Percentiles rank a stretch among this genome's conserved stretches.
These are phyloP conservation scores for Globisporangium rhizosaccharum DNA, from an alignment of 352 stramenopile species.

Conservation along the genomic window DNA sequence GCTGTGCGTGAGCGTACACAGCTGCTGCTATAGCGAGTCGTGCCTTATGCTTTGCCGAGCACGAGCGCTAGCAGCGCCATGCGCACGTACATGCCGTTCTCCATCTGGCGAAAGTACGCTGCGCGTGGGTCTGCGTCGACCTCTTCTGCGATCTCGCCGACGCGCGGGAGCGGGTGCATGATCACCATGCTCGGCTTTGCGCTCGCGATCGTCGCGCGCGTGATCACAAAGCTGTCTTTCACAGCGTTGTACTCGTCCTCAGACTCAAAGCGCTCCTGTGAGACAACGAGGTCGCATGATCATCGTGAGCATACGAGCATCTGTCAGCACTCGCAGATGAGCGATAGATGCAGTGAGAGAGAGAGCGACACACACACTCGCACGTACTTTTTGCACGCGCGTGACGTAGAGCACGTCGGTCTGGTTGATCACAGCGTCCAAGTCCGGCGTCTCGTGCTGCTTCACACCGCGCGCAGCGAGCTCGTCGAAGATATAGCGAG, in stretches of 20 bases:
- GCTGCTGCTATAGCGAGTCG: too few species aligned
- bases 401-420: conserved; percentile 99
- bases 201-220: conserved; percentile 48
- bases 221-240: conserved; percentile 89
- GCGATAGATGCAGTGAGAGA: neutral
- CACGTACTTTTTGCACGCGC: conserved; percentile 89
- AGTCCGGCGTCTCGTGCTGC: conserved; percentile 82
- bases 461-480: conserved; percentile 57
- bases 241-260: conserved; percentile 93
- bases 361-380: neutral
- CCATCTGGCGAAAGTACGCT: conserved; percentile 97
- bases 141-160: conserved; percentile 96
- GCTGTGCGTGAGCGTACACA: neutral
- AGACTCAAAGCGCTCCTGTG: conserved; percentile 93
- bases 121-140: conserved; percentile 94
- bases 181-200: conserved; percentile 93
- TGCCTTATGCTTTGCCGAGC: conserved; percentile 67
- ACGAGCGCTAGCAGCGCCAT: conserved; percentile 97
- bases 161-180: conserved; percentile 97
- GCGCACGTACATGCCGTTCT: conserved; percentile 98
- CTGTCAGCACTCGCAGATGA: neutral
- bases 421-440: conserved; percentile 84
- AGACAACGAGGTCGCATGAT: neutral
- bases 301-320: neutral
- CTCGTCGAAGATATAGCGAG: conserved; percentile 76